Evolutionary conservation across 108 stramenopile genomes (phyloP).

Genomic region (Cyclotella baltica): DNA sequence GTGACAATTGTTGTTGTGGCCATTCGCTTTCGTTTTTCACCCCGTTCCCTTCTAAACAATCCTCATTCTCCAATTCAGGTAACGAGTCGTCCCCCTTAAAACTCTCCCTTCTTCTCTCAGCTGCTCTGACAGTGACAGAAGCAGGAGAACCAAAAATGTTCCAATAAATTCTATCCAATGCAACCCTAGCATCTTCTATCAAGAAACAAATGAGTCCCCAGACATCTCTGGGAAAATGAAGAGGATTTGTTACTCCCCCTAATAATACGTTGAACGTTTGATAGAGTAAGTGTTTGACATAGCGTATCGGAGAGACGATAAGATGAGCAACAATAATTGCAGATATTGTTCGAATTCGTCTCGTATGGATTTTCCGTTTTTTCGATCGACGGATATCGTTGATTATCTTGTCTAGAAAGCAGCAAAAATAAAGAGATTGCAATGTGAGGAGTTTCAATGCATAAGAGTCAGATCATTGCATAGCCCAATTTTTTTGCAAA

Average conservation of each 20-base stretch:
- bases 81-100: not conserved
- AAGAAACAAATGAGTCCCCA: not conserved
- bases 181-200: not conserved
- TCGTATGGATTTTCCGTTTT: not conserved
- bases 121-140: not conserved
- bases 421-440: too few relatives aligned
- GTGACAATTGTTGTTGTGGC: not conserved
- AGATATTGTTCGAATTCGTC: too few relatives aligned
- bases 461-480: not conserved
- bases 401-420: conserved; percentile 2
- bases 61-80: conserved; percentile 10
- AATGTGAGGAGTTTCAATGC: not conserved
- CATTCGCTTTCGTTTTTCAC: not conserved
- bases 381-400: not conserved
- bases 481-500: not conserved
- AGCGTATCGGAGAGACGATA: not conserved
- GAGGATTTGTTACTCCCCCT: not conserved
- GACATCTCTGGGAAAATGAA: not conserved
- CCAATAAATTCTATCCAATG: not conserved
- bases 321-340: not conserved
- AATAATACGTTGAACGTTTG: not conserved
- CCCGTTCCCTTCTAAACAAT: not conserved
- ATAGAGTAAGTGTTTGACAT: not conserved
- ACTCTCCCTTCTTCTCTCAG: not conserved
- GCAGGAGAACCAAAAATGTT: not conserved